Base-by-base conservation (phyloP, 2,329 filamentous ascomycete species). In the Conoideocrella luteorostrata region DNA sequence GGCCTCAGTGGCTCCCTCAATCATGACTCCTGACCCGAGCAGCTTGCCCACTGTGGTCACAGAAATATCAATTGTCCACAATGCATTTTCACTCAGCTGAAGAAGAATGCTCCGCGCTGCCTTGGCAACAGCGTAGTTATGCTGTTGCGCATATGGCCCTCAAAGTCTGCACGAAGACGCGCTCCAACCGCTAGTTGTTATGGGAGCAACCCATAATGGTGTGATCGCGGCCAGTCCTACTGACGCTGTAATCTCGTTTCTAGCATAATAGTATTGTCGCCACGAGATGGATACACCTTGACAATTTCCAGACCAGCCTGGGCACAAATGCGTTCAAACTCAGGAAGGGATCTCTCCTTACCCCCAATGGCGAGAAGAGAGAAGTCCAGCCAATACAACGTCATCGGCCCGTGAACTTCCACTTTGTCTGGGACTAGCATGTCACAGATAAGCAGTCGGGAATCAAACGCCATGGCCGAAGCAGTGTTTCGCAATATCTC, bases 381-480 rank as follows among this genome's bases (percentile, higher is more conserved):
- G 18, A 56, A 44, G 33, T 60, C 57, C 12, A 56, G 44, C 57
- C 56, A 61, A 46, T 55, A 58, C 13, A 55, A 42, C 37, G 52
- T 53, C 46, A 50, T 47, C n/a, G 47, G 39, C 4, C 44, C 51
- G 10, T 49, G 51, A 15, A 51, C 50, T 10, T 54, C 44, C 6
- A 56, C 58, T 39, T 45, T 49, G 9, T 57, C 56, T 1, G 58
- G 60, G 20, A 62, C 47, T 7, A 64, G 46, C 52, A 61, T 59
- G 49, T 64, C 59, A 47, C 57, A 59, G 21, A 64, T 47, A 21
- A 64, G 46, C 4, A 60, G 52, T 4, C 56, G 51, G 4, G 58
- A 59, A 17, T 52, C 51, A 1, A 52, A 52, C 2, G 52, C 55
- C 56, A 58, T 58, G 41, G 53, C 50, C 13, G 48, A 43, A 3